These are phyloP conservation scores for Alternaria arbusti DNA, from an alignment of 2,329 filamentous ascomycete species.

Conservation along the genomic window DNA sequence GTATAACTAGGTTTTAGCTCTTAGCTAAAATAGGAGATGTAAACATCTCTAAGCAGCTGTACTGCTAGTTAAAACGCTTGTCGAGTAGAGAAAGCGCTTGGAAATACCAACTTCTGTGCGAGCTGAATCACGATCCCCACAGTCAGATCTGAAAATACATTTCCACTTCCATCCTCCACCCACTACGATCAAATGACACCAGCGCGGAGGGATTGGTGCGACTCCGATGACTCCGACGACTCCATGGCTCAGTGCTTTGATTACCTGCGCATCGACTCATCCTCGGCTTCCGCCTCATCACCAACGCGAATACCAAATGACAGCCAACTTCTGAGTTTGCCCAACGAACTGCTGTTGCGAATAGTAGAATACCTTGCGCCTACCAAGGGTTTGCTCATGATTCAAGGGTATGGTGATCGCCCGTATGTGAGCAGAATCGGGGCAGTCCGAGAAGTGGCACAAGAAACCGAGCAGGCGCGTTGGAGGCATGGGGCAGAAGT, in stretches of 20 bases:
- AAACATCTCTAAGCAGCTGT: too few species aligned
- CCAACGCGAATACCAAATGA: background rate
- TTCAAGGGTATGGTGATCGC: background rate
- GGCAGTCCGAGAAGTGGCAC: background rate
- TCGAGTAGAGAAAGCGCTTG: background rate
- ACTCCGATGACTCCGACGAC: background rate
- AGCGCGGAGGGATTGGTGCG: background rate
- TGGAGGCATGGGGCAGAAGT: background rate
- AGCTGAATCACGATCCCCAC: background rate
- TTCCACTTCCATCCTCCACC: background rate
- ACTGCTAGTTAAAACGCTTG: too few species aligned
- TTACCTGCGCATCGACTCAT: background rate
- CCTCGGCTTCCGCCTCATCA: background rate
- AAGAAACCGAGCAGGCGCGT: background rate
- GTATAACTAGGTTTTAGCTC: too few species aligned
- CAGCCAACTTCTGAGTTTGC: background rate
- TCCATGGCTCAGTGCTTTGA: background rate
- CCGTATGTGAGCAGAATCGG: background rate
- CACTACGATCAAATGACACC: background rate
- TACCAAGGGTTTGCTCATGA: background rate
- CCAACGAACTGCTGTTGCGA: background rate
- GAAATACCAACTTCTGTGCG: background rate
- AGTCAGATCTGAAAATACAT: background rate
- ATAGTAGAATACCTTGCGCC: background rate
- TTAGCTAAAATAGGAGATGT: too few species aligned